These are phyloP conservation scores for Dictyostelium capitatum DNA, from an alignment of 78 protist genomes.

Conservation along the genomic window DNA sequence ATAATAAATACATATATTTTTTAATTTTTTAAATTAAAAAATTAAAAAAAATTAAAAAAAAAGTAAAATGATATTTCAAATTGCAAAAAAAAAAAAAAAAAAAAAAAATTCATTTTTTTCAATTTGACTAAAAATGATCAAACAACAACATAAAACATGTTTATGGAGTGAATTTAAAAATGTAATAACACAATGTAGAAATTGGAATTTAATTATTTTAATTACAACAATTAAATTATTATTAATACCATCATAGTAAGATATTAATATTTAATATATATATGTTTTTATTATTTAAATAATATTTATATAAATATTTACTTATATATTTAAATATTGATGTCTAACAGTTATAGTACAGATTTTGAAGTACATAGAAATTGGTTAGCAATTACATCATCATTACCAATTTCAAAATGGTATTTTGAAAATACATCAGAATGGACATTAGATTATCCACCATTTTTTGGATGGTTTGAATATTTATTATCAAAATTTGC, in stretches of 20 bases:
- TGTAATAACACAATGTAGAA: not conserved
- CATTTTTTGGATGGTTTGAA: slow-evolving; percentile 98
- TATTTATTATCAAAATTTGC: slow-evolving; percentile 82
- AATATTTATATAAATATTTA: too few species aligned
- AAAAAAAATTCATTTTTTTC: too few species aligned
- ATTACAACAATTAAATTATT: slow-evolving; percentile 22
- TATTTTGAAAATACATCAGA: slow-evolving; percentile 91
- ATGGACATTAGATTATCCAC: slow-evolving; percentile 99
- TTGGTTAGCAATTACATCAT: slow-evolving; percentile 98
- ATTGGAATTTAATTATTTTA: slow-evolving; percentile 23
- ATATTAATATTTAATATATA: not conserved
- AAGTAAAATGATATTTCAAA: too few species aligned
- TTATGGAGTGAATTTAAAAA: not conserved
- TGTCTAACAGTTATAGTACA: slow-evolving; percentile 46
- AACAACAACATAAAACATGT: not conserved
- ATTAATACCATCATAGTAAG: slow-evolving; percentile 65
- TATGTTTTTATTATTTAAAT: not conserved
- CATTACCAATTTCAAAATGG: slow-evolving; percentile 92
- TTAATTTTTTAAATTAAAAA: too few species aligned
- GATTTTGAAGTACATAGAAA: slow-evolving; percentile 98
- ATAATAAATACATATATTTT: too few species aligned
- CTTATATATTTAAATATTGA: too few species aligned
- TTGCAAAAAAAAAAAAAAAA: too few species aligned
- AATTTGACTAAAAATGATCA: too few species aligned
- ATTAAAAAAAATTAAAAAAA: too few species aligned